Base-by-base conservation (phyloP, 371 early-diverging fungal species). In the Mucor sp. region DNA sequence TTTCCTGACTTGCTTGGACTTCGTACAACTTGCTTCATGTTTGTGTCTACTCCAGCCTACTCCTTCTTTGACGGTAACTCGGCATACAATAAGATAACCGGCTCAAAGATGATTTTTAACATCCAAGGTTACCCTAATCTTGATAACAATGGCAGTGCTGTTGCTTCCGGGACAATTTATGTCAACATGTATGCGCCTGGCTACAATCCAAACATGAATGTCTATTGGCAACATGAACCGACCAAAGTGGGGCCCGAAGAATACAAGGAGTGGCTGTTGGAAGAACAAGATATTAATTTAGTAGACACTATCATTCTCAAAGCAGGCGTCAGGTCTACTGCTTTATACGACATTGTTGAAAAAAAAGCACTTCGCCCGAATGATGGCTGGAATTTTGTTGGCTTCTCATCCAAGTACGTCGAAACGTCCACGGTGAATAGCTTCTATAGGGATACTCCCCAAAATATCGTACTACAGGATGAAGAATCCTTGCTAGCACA, bases 371-470 rank as follows among this genome's bases (percentile, higher is more conserved):
- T 25, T 5, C 12, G 7, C 14, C 12, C 58, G n/a, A n/a, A n/a
- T 32, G 55, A 66, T 62, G 66, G 66, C 0, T 70, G 70, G 70
- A 70, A 70, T 14, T 41, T 53, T 21, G 57, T 70, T 17, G 70
- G 70, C 1, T 66, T 70, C 9, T 47, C 62, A 6, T 39, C 56
- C 7, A 21, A 1, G 9, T 62, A 56, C 21, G 57, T 58, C 30
- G 17, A 27, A 0, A 44, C 30, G 4, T 2, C 23, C 44, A 30
- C 3, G 0, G 27, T 59, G 0, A 25, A 7, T 3, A 55, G 50
- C 1, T 21, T 21, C 4, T 47, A 28, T 7, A 37, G 58, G 35
- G 58, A 57, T 35, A 27, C 39, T 0, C 56, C 62, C 27, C 62
- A 65, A 58, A 58, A n/a, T 25, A 19, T 15, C 6, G 47, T 28